These are phyloP conservation scores for Stygiomarasmius scandens DNA, from an alignment of 1,284 basidiomycete species.

Conservation along the genomic window DNA sequence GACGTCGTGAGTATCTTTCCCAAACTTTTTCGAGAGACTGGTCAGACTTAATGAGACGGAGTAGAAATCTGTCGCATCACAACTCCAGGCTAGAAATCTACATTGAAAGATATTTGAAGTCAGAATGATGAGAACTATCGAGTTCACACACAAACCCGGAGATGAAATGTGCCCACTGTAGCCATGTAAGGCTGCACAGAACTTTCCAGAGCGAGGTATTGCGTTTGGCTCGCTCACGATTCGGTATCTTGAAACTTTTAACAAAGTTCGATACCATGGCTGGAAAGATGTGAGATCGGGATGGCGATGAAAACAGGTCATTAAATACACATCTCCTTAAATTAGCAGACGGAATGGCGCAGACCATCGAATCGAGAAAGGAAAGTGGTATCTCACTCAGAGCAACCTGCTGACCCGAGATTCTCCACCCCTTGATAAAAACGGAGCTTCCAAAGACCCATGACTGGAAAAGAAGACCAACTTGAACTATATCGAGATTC, in stretches of 20 bases:
- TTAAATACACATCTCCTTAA: no score
- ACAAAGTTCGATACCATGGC: background rate
- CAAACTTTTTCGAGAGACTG: slow-evolving; percentile 59
- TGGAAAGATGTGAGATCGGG: no score
- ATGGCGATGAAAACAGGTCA: no score
- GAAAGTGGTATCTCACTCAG: no score
- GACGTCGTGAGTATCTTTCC: slow-evolving; percentile 47
- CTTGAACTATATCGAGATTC: no score
- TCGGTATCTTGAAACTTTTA: background rate
- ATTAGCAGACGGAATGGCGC: no score
- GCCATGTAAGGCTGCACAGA: slow-evolving; percentile 39
- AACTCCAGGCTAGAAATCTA: slow-evolving; percentile 80
- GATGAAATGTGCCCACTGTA: slow-evolving; percentile 61
- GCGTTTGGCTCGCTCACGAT: background rate
- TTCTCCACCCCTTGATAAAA: no score
- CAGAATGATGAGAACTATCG: background rate
- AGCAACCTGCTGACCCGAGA: no score
- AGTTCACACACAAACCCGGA: slow-evolving; percentile 49
- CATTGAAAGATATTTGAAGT: background rate
- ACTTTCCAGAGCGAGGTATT: slow-evolving; percentile 38
- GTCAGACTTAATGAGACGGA: slow-evolving; percentile 74
- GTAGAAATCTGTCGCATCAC: slow-evolving; percentile 84
- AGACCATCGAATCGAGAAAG: no score
- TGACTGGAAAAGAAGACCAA: no score
- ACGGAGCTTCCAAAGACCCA: no score